Base-by-base conservation (phyloP, 2,329 filamentous ascomycete species). In the Penicillium crustosum region DNA sequence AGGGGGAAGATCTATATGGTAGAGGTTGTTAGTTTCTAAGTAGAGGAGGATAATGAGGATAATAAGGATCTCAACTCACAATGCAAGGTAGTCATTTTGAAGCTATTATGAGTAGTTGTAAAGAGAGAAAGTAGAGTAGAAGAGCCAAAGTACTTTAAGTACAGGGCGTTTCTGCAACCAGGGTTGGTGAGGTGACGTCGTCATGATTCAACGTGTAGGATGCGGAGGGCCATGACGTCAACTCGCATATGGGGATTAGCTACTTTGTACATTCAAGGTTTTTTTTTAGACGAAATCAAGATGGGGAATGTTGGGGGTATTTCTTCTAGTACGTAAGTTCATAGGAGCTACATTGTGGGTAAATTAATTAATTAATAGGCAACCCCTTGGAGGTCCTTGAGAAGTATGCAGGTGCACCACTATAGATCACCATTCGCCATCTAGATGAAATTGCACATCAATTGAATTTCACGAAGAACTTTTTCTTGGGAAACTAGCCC, bases 1-100 rank as follows among this genome's bases (percentile, higher is more conserved):
- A 68, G 93, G 82, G 67, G 88, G 88, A 55, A 90, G 83, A 75
- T 89, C 84, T 87, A 60, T 25, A 48, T 25, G 25, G 10, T 29
- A 19, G 6, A 29, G 17, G 7, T 38, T 15, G 23, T 57, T 42
- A 57, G 27, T 12, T 42, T 35, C 12, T 15, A 23, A 25, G 2
- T 33, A 23, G 8, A n/a, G 7, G 13, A 31, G 29, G 29, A 31
- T 35, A 7, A 31, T 13, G 10, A 33, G 10, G 9, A 25, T 13
- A 5, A 33, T 31, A 1, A 33, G 6, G 27, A n/a, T 29, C 12
- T 42, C 12, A 12, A 57, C 55, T 53, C 42, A 57, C 55, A 57
- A 17, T 57, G 55, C 8, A 57, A 15, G 15, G 55, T 57, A 53
- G 55, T 57, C 55, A 57, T 57, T 21, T 31, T 57, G 42, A 48